Evolutionary conservation across 345 rosid species (phyloP).

Genomic region (Sisymbrium altissimum): DNA sequence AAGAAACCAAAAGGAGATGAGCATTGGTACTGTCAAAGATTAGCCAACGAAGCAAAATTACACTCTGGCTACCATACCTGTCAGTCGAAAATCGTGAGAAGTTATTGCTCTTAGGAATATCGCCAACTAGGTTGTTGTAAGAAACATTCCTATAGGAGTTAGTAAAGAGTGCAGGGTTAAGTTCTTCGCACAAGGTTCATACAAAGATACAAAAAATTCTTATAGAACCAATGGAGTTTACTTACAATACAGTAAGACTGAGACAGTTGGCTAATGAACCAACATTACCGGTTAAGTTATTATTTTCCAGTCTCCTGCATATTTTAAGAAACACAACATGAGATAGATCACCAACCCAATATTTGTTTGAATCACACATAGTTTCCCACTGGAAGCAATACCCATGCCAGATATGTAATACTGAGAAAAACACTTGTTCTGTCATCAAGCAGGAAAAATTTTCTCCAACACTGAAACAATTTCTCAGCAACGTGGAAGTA

Average conservation of each 20-base stretch:
- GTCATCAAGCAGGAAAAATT: background rate
- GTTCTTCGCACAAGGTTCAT: background rate
- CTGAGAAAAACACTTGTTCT: background rate
- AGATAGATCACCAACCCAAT: background rate
- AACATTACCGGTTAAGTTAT: slow-evolving; percentile 82
- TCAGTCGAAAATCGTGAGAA: slow-evolving; percentile 70
- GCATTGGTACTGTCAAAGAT: background rate
- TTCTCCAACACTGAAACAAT: background rate
- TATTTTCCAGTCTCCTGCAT: slow-evolving; percentile 74
- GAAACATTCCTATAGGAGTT: slow-evolving; percentile 68
- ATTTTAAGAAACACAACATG: background rate
- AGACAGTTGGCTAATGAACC: slow-evolving; percentile 61
- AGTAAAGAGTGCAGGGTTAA: background rate
- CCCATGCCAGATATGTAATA: background rate
- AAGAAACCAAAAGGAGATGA: background rate
- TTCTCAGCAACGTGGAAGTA: background rate
- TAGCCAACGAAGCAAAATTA: background rate
- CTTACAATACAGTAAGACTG: slow-evolving; percentile 68
- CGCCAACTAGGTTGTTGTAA: slow-evolving; percentile 70
- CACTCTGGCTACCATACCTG: slow-evolving; percentile 42
- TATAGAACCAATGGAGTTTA: slow-evolving; percentile 4
- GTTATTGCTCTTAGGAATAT: slow-evolving; percentile 72
- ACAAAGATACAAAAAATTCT: background rate
- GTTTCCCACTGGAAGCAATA: background rate
- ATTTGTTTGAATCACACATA: background rate